Evolutionary conservation across 208 protist species (phyloP), one percentile per base, ranked within the genome.

Genomic region (Crithidia acanthocephali): DNA sequence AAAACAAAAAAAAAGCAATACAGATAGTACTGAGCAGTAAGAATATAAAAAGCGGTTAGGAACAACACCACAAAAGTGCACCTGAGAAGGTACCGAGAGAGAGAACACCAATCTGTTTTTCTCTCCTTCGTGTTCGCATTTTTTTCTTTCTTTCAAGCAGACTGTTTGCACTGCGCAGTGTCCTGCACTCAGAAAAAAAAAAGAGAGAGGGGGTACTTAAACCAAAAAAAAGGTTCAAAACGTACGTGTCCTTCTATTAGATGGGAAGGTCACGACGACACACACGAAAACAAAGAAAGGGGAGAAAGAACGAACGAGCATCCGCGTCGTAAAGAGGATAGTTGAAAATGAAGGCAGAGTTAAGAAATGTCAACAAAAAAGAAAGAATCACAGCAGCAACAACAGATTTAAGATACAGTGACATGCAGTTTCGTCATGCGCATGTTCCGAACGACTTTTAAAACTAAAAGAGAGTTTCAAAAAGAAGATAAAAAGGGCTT

Each of bases 341-440:
- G 33, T 44, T n/a, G 45, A 67, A 56, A 35, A 56, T 10, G 47
- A 56, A 67, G 42, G 47, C 44, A 45, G 45, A 44, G 40, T 40
- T 42, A 56, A 56, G 50, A 11, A n/a, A 67, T 44, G 28, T 56
- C 61, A 67, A 56, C 51, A 52, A 25, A 13, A 48, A 10, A 44
- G 40, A 63, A 18, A 55, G 58, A 50, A 53, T 47, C 27, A 62
- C 10, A n/a, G 25, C 22, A 45, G 22, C 32, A 62, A 37, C 47
- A 44, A 59, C 1, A 61, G 32, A 15, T 22, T 48, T 8, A 27
- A 74, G 40, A 66, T 5, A 22, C 25, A 30, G 16, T 33, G 13
- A n/a, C 44, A n/a, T 48, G 44, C 44, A 48, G 16, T 48, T 48
- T 48, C 11, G 35, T 13, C 45, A 51, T 51, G n/a, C 45, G n/a